Evolutionary conservation across 208 protist species (phyloP), one percentile per base, ranked within the genome.

Genomic region (Phytomonas serpens): DNA sequence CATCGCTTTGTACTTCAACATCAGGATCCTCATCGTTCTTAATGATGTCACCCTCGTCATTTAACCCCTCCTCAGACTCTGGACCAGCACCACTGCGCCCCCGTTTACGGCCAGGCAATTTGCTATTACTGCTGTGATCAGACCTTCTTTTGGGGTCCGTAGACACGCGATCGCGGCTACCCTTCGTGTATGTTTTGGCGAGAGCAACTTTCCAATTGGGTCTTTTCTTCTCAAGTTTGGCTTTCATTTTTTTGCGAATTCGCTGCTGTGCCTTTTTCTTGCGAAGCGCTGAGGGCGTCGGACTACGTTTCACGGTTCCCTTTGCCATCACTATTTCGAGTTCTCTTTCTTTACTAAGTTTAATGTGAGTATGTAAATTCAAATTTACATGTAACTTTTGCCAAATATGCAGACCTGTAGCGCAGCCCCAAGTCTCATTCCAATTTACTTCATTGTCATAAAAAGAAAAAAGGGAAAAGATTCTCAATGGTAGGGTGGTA

Each of bases 201-300:
- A 94, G 81, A 37, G 89, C 89, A 5, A 74, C 69, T 73, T 84
- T 85, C 87, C 88, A 94, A 74, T 85, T 91, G 14, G 92, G 89
- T 74, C 84, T 84, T 71, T 87, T 85, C 75, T 89, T 89, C 52
- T 88, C 78, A 47, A 87, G 29, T 74, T 92, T 94, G 51, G 71
- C 75, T 63, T 83, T 85, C 30, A 93, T 83, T 67, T 96, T 80
- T 68, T 96, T 96, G n/a, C 89, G 92, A 47, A 94, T 92, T 61
- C 92, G 92, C 72, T 94, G 88, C 71, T 93, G 83, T 16, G 89
- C 81, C 80, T 92, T 92, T 70, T 94, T 94, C 82, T 92, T 92
- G 19, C 89, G 83, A 68, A 89, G 70, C 62, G 89, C 80, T 29
- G 92, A 94, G 52, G 89, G 92, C 62, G 92, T 96, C 34, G 85